Evolutionary conservation across 192 early-diverging fungal genomes (phyloP), one percentile per base, ranked within the genome.

Genomic region (Coemansia sp.): DNA sequence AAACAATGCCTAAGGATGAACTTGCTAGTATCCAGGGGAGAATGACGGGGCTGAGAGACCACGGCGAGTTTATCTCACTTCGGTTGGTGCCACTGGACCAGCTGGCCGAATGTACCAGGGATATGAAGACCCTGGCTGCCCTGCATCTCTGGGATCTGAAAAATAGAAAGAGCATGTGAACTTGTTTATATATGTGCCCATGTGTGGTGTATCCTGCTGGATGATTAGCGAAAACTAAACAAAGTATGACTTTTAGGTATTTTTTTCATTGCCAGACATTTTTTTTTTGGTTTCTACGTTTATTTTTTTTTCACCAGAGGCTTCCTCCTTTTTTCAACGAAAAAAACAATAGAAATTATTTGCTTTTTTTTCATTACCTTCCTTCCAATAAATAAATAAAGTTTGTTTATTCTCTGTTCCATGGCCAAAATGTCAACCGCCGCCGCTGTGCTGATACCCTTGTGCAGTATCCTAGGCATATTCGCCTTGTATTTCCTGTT

Each of bases 51-150:
- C 78, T 94, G 33, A 76, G 89, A 9, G 87, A 89, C 8, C 86
- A 91, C 41, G 94, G 92, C 15, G 94, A 96, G 74, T 81, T 75
- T 15, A 96, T 96, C 48, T 85, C 88, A 1, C 64, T 94, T 39
- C 76, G 86, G 39, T 58, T 96, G 15, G 88, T 92, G 1, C 75
- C 84, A 9, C 68, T 93, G 36, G 82, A 85, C 41, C 83, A 92
- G 61, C 78, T 91, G 7, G 92, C 90, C 87, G 81, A 80, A 61
- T 51, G 51, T 8, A 88, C 90, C 15, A 83, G 86, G 1, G 92
- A 95, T 66, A 88, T 91, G 71, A 94, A 95, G 61, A 79, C 90
- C 1, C 64, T 90, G 2, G 86, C 90, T 1, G 89, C 90, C 1
- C 45, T 92, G 57, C 85, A 88, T 8, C 83, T 95, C 2, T 90